Evolutionary conservation across 306 rosid species (phyloP), one percentile per base, ranked within the genome.

Genomic region (Hippophae gyantsensis): DNA sequence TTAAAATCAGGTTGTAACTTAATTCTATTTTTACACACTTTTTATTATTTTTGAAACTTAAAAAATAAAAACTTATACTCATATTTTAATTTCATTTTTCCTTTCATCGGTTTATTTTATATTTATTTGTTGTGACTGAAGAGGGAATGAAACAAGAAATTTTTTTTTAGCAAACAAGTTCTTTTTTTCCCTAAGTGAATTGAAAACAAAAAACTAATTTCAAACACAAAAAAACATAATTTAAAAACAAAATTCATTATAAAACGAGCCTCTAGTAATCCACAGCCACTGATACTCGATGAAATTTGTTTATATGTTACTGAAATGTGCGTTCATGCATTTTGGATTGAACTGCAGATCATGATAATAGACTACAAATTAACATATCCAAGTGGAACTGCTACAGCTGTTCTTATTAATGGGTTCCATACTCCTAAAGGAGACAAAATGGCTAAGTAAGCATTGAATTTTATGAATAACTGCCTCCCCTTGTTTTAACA

Each of bases 341-440:
- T 56, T 71, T 71, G 27, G 55, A 48, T 57, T 77, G 38, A 70
- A 65, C 56, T 54, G 75, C 89, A 93, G 99, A 84, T 93, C 32
- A 93, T 93, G 99, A 84, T 93, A 50, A 79, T 93, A 65, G 97
- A 93, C 81, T 93, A 86, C 76, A 88, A 88, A 52, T 74, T 93
- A 62, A 27, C 89, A 6, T 93, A 88, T 71, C 99, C 99, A 14
- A 93, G 95, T 63, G 99, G 99, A 77, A 88, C 99, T 72, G 99
- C 99, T 40, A 93, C 99, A 61, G 99, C 97, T 57, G 90, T 93
- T 77, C 99, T 93, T 42, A 93, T 93, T 54, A 93, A 93, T 43
- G 96, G 96, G 38, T 93, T 93, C 66, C 99, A 93, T 63, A 93
- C 99, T 12, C 79, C 90, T 26, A 88, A 86, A 71, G 95, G 97